A percentile compares a stretch with the other conserved stretches of the same genome.
Evolutionary conservation across 2,329 filamentous ascomycete genomes (phyloP).

Genomic region (Biscogniauxia sp.): DNA sequence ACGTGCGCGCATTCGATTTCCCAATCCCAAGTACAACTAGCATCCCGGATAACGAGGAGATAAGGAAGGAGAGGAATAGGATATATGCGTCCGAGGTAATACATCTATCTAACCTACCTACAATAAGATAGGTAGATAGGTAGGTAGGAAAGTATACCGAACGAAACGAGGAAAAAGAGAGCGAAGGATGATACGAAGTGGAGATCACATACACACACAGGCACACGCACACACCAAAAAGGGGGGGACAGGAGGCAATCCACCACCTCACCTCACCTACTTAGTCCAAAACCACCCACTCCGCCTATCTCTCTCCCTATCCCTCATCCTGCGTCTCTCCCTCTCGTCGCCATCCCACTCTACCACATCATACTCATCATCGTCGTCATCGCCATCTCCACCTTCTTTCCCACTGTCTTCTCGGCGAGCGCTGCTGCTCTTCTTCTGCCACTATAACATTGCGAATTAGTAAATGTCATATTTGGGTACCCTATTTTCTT

Average conservation of each 20-base stretch:
- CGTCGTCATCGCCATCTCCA: not conserved
- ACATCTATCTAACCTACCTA: too few species aligned
- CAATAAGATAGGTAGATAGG: too few species aligned
- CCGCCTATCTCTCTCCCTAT: slow-evolving; percentile 3
- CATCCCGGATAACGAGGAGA: too few species aligned
- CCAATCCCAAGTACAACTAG: too few species aligned
- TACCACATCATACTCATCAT: not conserved
- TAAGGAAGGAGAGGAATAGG: too few species aligned
- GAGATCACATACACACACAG: not conserved
- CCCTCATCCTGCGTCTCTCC: not conserved
- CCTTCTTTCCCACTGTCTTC: not conserved
- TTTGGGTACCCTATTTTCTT: too few species aligned
- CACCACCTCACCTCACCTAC: not conserved
- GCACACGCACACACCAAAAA: not conserved
- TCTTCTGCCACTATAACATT: slow-evolving; percentile 4
- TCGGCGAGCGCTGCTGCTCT: not conserved
- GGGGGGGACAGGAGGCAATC: not conserved
- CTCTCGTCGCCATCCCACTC: not conserved
- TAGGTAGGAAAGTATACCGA: too few species aligned
- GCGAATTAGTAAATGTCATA: too few species aligned
- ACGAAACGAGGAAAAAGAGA: too few species aligned
- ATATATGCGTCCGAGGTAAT: too few species aligned
- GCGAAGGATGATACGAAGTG: too few species aligned
- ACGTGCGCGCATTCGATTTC: too few species aligned
- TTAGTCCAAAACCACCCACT: slow-evolving; percentile 23